phyloP scores from a whole-genome alignment of 225 moss, liverwort and hornwort species.

The Pseudisothecium myosuroides region DNA sequence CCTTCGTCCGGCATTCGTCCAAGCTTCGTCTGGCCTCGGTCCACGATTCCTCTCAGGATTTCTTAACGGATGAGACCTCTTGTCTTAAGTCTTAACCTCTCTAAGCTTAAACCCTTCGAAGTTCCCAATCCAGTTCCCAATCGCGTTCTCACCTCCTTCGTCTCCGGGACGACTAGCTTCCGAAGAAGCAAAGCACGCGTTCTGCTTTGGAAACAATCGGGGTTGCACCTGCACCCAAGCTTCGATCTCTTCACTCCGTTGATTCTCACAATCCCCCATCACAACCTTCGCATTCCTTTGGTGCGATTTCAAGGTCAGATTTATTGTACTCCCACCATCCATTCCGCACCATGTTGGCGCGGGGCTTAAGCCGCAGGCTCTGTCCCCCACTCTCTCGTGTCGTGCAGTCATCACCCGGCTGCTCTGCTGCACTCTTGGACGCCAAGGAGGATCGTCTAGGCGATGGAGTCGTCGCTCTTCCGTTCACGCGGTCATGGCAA shows the following conservation, averaged over 20 bases:
- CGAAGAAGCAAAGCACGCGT: neutral
- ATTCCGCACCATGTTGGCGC: constrained; percentile 14
- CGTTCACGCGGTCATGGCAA: constrained; percentile 19
- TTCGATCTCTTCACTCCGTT: neutral
- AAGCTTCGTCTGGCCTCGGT: neutral
- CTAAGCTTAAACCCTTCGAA: no score
- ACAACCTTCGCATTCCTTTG: neutral
- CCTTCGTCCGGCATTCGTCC: neutral
- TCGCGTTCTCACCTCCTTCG: neutral
- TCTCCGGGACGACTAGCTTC: neutral
- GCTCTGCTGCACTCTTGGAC: constrained; percentile 4
- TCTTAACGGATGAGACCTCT: no score
- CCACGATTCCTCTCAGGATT: neutral
- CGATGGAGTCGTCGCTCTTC: neutral
- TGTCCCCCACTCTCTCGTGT: constrained; percentile 22
- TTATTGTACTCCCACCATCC: neutral
- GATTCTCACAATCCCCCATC: no score
- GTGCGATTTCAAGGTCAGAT: neutral
- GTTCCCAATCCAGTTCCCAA: neutral
- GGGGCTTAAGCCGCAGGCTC: constrained; percentile 22
- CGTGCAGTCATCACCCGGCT: neutral
- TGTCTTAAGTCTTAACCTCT: no score
- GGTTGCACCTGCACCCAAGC: neutral
- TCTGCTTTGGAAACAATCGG: neutral
- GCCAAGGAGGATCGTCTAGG: neutral